Percentiles rank a stretch among this genome's conserved stretches.
phyloP scores from a whole-genome alignment of 805 yeast species.

The Kazachstania psychrophila region DNA sequence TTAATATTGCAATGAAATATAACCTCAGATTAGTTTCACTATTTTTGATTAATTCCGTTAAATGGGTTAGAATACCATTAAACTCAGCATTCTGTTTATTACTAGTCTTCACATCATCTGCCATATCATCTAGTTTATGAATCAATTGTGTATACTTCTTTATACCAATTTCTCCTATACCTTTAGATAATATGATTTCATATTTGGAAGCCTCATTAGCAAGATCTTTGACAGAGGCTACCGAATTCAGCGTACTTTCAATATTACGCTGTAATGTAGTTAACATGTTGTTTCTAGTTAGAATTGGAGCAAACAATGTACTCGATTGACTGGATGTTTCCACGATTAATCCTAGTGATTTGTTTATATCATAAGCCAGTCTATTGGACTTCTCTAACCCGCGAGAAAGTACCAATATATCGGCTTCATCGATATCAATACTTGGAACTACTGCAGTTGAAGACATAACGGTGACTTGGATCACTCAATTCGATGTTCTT shows the following conservation, averaged over 20 bases:
- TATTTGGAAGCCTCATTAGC: conserved; percentile 37
- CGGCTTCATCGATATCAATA: conserved; percentile 69
- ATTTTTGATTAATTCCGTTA: conserved; percentile 45
- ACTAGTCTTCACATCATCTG: conserved; percentile 34
- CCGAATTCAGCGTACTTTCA: conserved; percentile 42
- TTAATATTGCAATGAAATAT: conserved; percentile 40
- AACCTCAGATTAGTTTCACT: conserved; percentile 47
- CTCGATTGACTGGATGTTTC: conserved; percentile 25
- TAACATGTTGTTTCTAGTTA: conserved; percentile 49
- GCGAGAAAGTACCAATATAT: conserved; percentile 72
- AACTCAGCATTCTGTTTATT: conserved; percentile 36
- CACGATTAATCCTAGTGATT: conserved; percentile 43
- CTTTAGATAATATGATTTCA: conserved; percentile 30
- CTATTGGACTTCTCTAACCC: conserved; percentile 51
- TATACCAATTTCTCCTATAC: conserved; percentile 27
- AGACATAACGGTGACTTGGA: not conserved
- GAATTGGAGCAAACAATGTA: conserved; percentile 58
- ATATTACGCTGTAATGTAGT: conserved; percentile 48
- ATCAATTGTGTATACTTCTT: conserved; percentile 34
- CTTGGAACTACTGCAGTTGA: not conserved
- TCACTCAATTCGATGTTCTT: no score
- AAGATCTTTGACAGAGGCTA: conserved; percentile 42
- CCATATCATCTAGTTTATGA: conserved; percentile 38
- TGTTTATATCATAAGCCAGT: conserved; percentile 45
- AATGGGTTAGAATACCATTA: conserved; percentile 55